Conservation (phyloP, 257 asterid genomes). For the Thymus quinquecostatus region DNA sequence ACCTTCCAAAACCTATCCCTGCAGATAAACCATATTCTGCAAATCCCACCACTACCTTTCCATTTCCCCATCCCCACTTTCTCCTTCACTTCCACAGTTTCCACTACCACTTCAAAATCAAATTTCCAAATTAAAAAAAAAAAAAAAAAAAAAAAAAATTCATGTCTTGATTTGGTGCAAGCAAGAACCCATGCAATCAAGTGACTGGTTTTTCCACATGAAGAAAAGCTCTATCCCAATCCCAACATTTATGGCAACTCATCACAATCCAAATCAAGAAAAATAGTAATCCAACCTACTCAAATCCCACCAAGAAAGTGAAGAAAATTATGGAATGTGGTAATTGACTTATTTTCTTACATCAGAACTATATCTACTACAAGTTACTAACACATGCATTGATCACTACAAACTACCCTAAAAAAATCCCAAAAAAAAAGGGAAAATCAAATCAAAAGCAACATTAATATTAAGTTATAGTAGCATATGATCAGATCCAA, state of each 20-base stretch:
- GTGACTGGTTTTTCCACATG: slow-evolving; percentile 20
- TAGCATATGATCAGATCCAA: neutral
- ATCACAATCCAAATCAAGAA: slow-evolving; percentile 9
- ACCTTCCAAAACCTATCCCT: slow-evolving; percentile 1
- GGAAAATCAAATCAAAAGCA: too few relatives aligned
- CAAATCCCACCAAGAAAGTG: neutral
- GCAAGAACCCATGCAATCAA: slow-evolving; percentile 25
- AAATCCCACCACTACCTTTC: neutral
- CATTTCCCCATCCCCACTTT: neutral
- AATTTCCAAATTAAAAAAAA: too few relatives aligned
- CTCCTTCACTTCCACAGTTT: neutral
- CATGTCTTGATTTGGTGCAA: neutral
- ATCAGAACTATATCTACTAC: slow-evolving; percentile 17
- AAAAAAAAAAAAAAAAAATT: too few relatives aligned
- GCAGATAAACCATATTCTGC: neutral
- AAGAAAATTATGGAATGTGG: neutral
- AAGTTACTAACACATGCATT: slow-evolving; percentile 1
- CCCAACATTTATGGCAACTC: slow-evolving; percentile 1
- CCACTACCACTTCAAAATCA: neutral
- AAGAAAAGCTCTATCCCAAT: neutral
- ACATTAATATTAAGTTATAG: neutral
- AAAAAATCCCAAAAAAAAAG: neutral
- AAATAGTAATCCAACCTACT: neutral
- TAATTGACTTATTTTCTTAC: slow-evolving; percentile 26
- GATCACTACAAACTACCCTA: neutral